These are phyloP conservation scores for Austroboletus rostrupii DNA, from an alignment of 1,284 basidiomycete species.

Conservation along the genomic window DNA sequence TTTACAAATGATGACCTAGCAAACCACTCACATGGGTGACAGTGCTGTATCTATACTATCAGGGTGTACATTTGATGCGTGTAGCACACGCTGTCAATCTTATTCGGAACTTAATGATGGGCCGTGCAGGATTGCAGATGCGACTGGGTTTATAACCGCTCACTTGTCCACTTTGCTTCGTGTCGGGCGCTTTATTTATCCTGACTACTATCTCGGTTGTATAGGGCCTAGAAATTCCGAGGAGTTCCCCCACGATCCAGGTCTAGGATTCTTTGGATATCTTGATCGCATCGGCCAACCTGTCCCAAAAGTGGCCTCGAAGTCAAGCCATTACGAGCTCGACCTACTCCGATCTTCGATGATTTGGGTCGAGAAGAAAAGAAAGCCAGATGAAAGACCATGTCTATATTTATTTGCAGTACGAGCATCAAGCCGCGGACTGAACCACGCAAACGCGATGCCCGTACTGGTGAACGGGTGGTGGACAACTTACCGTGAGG, in stretches of 20 bases:
- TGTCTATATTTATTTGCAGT: no score
- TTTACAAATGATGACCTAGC: background rate
- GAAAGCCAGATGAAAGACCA: no score
- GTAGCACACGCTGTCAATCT: background rate
- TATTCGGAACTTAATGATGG: background rate
- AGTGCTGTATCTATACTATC: constrained; percentile 4
- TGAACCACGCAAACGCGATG: no score
- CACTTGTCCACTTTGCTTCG: background rate
- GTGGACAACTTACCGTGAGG: no score
- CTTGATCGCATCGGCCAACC: no score
- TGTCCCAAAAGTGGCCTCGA: no score
- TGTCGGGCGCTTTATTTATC: background rate
- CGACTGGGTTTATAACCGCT: background rate
- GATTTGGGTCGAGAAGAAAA: no score
- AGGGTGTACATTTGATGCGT: background rate
- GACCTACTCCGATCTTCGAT: no score
- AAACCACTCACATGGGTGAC: background rate
- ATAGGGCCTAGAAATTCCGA: background rate
- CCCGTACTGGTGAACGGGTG: no score
- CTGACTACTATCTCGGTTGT: background rate
- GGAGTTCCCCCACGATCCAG: background rate
- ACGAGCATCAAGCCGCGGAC: no score
- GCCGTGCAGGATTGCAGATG: background rate
- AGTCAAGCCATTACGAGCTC: no score
- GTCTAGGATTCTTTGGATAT: no score